Conservation (phyloP, 192 early-diverging fungal genomes). For the Phycomyces nitens region DNA sequence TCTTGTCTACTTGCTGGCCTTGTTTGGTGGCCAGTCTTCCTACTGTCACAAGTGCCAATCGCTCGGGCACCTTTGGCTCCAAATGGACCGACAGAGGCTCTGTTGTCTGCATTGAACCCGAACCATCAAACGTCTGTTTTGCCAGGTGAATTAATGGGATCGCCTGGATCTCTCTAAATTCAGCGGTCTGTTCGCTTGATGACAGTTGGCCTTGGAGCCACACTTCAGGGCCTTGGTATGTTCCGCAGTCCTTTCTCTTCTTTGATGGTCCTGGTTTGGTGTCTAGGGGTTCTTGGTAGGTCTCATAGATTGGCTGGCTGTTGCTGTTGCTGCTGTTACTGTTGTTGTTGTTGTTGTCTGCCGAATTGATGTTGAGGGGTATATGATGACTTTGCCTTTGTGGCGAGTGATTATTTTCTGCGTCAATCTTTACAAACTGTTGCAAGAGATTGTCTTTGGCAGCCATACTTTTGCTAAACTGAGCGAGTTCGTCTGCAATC, state of each 20-base stretch:
- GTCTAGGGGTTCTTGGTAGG: not conserved
- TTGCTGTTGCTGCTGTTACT: not conserved
- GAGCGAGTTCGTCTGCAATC: conserved; percentile 33
- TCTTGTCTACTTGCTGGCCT: not conserved
- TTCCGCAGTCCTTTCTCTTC: not conserved
- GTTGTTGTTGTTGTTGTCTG: not conserved
- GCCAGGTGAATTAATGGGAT: too few species aligned
- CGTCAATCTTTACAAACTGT: conserved; percentile 3
- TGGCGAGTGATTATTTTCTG: not conserved
- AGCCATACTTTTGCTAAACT: conserved; percentile 44
- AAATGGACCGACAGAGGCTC: not conserved
- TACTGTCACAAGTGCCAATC: conserved; percentile 14
- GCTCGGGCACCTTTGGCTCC: not conserved
- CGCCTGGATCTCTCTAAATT: too few species aligned
- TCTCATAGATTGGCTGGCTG: not conserved
- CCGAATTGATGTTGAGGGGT: too few species aligned
- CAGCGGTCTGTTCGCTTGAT: too few species aligned
- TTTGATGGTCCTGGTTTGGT: not conserved
- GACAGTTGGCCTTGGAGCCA: too few species aligned
- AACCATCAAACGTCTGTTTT: not conserved
- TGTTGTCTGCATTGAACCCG: not conserved
- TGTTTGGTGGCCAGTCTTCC: conserved; percentile 6
- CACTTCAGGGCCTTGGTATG: too few species aligned
- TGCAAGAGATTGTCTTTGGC: conserved; percentile 50
- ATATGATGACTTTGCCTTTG: too few species aligned